Evolutionary conservation across 768 basidiomycete species (phyloP), one percentile per base, ranked within the genome.

Genomic region (Hydnum rufescens): DNA sequence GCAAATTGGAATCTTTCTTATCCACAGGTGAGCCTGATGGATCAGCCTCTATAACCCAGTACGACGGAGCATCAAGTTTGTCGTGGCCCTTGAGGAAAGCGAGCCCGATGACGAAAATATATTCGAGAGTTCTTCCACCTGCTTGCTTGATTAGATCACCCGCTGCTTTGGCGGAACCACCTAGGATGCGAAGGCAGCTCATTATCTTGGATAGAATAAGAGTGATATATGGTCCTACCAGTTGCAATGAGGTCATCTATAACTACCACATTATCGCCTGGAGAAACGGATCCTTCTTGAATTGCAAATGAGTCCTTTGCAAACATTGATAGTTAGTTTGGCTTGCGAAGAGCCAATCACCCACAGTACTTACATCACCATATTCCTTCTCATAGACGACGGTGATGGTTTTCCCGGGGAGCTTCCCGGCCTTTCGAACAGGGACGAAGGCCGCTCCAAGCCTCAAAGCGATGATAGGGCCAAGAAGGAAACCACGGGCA

Each of bases 191-290:
- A 5, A 19, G 32, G 29, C 18, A 30, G 6, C 22, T 22, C 13
- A 22, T 39, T 13, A 39, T 13, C 13, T 13, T 13, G 13, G 36
- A 39, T 13, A 22, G 26, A 47, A 28, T 13, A 47, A 25, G 8
- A 47, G 26, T 13, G 26, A 4, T 5, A 32, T 42, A 22, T 19
- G 34, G 29, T 56, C 72, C 42, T 57, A 84, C 92, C 93, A 29
- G 93, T 96, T 0, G 95, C 95, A 57, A 99, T 86, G 36, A 99
- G 72, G 65, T 99, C 95, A 65, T 99, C 95, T 26, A 99, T 70
- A 42, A 99, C 71, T 44, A 99, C 64, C 22, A 90, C 87, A 55
- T 69, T 82, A 63, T 90, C 80, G 28, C 89, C 88, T 3, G 79
- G 73, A 58, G 74, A 66, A 61, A 99, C 85, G 5, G 82, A 79